Evolutionary conservation across 2,329 filamentous ascomycete genomes (phyloP).

Genomic region (Ceratocystis cubensis): DNA sequence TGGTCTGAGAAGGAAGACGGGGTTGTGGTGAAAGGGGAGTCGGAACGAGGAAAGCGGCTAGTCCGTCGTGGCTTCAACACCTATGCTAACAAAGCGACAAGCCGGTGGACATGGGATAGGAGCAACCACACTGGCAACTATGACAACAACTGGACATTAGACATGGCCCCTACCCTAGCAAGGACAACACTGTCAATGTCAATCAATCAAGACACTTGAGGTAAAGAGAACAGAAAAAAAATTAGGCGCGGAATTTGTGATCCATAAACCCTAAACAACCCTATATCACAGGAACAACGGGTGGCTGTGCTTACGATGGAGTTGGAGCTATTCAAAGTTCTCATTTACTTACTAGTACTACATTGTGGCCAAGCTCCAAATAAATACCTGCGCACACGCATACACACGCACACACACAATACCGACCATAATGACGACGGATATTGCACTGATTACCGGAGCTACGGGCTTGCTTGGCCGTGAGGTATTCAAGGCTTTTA

Average conservation of each 20-base stretch:
- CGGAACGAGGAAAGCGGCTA: not conserved
- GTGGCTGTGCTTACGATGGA: no score
- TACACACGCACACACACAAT: not conserved
- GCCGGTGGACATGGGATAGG: no score
- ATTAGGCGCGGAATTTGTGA: no score
- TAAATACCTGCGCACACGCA: not conserved
- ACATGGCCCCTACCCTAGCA: no score
- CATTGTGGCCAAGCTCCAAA: not conserved
- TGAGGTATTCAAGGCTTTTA: constrained; percentile 50
- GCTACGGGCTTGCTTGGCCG: constrained; percentile 75
- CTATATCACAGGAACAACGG: no score
- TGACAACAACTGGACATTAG: not conserved
- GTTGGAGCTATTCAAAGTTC: no score
- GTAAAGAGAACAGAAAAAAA: no score
- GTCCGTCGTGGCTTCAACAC: not conserved
- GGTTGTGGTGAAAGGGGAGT: not conserved
- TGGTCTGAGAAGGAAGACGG: not conserved
- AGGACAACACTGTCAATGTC: no score
- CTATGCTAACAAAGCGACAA: not conserved
- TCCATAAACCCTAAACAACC: no score
- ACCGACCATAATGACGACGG: constrained; percentile 2
- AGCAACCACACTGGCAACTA: not conserved
- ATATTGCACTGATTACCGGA: constrained; percentile 60
- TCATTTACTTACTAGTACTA: no score
- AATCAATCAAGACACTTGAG: no score